These are phyloP conservation scores for Inosperma sp. DNA, from an alignment of 768 basidiomycete genomes.

Conservation along the genomic window DNA sequence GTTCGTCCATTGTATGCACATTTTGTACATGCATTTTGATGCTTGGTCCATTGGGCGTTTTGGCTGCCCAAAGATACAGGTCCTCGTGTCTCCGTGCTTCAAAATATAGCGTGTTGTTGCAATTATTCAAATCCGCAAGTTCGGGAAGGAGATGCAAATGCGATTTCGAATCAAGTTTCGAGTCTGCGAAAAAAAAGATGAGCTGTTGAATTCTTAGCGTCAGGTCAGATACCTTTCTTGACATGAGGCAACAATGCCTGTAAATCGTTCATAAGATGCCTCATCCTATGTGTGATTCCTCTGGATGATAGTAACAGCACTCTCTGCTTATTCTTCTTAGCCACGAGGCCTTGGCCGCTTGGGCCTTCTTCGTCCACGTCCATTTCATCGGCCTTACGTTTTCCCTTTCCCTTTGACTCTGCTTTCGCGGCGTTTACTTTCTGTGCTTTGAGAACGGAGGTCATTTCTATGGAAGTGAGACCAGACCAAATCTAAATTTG, in stretches of 20 bases:
- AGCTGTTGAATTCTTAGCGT: background rate
- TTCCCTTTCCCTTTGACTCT: conserved; percentile 54
- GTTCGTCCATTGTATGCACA: conserved; percentile 98
- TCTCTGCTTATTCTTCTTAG: conserved; percentile 92
- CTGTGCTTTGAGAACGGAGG: conserved; percentile 60
- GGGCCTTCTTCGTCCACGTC: conserved; percentile 42
- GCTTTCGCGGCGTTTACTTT: conserved; percentile 51
- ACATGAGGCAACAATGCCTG: conserved; percentile 88
- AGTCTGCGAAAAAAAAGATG: conserved; percentile 50
- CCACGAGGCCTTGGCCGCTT: conserved; percentile 41
- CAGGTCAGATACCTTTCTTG: conserved; percentile 74
- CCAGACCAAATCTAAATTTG: background rate
- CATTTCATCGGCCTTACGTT: conserved; percentile 57
- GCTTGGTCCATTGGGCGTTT: conserved; percentile 96
- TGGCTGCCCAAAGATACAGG: conserved; percentile 93
- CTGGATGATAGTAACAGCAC: conserved; percentile 90
- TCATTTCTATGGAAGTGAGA: conserved; percentile 38
- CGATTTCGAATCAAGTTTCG: conserved; percentile 96
- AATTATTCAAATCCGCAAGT: conserved; percentile 94
- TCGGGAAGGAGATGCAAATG: conserved; percentile 91
- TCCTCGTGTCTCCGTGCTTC: conserved; percentile 95
- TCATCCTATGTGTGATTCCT: conserved; percentile 93
- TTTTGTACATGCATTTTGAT: conserved; percentile 98
- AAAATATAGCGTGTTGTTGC: conserved; percentile 96
- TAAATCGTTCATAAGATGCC: conserved; percentile 94